phyloP scores from a whole-genome alignment of 2,329 filamentous ascomycete species.

The Meredithiella fracta region DNA sequence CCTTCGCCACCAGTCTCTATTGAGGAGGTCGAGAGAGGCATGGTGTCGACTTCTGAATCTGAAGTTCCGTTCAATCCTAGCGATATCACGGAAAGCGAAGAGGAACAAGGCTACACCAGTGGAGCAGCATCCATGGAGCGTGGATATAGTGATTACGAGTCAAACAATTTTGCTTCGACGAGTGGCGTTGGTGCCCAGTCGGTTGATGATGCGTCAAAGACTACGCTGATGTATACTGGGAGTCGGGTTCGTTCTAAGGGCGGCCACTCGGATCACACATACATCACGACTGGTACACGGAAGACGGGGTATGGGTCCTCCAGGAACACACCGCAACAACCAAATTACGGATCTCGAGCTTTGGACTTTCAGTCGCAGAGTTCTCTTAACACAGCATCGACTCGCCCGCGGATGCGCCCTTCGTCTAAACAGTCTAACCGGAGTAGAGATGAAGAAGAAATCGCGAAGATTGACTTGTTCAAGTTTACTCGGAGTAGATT shows the following conservation, averaged over 20 bases:
- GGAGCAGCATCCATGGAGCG: not conserved
- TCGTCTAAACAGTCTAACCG: not conserved
- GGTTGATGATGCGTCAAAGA: not conserved
- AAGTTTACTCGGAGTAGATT: slow-evolving; percentile 68
- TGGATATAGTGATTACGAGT: slow-evolving; percentile 6
- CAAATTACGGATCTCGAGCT: slow-evolving; percentile 18
- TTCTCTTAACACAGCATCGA: slow-evolving; percentile 27
- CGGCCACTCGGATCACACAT: slow-evolving; percentile 39
- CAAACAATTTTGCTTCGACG: slow-evolving; percentile 45
- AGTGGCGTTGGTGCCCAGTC: not conserved
- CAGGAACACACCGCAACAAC: slow-evolving; percentile 36
- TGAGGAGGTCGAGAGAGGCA: slow-evolving; percentile 43
- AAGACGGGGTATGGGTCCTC: not conserved
- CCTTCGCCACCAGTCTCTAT: slow-evolving; percentile 71
- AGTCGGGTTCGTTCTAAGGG: slow-evolving; percentile 19
- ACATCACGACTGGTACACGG: slow-evolving; percentile 23
- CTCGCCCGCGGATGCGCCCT: not conserved
- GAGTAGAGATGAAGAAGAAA: not conserved
- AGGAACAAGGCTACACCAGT: slow-evolving; percentile 28
- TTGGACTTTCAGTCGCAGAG: slow-evolving; percentile 8
- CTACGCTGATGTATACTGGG: not conserved
- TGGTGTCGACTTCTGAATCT: slow-evolving; percentile 35
- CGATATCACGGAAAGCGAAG: slow-evolving; percentile 53
- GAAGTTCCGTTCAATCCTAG: slow-evolving; percentile 38
- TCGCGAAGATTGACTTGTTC: slow-evolving; percentile 57